Evolutionary conservation across 2,329 filamentous ascomycete genomes (phyloP).

Genomic region (Paecilomyces fulvus): DNA sequence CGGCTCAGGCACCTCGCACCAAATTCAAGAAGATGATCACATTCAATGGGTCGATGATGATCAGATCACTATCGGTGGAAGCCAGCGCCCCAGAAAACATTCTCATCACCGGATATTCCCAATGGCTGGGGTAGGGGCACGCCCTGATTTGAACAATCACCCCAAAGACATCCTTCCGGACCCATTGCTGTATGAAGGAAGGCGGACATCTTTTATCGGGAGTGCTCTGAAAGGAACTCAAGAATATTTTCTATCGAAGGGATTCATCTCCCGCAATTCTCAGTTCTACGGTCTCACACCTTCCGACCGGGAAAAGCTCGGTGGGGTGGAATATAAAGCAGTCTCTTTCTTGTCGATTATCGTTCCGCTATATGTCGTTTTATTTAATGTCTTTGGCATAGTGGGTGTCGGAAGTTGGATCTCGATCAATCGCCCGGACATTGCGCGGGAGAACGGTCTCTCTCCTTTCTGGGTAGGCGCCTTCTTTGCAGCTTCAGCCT

Average conservation of each 20-base stretch:
- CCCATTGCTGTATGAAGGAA: slow-evolving; percentile 10
- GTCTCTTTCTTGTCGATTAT: slow-evolving; percentile 26
- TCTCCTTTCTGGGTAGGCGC: slow-evolving; percentile 41
- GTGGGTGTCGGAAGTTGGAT: slow-evolving; percentile 42
- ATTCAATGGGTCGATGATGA: slow-evolving; percentile 23
- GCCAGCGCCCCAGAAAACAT: slow-evolving; percentile 6
- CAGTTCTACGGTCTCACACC: slow-evolving; percentile 41
- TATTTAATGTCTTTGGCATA: slow-evolving; percentile 39
- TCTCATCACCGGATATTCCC: slow-evolving; percentile 22
- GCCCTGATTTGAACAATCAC: slow-evolving; percentile 25
- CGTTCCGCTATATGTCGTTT: slow-evolving; percentile 38
- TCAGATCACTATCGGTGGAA: slow-evolving; percentile 17
- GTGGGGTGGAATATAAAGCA: slow-evolving; percentile 37
- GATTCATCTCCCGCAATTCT: slow-evolving; percentile 38
- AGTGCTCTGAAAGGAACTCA: slow-evolving; percentile 18
- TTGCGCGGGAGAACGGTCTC: slow-evolving; percentile 38
- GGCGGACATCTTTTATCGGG: slow-evolving; percentile 13
- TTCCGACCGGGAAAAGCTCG: slow-evolving; percentile 34
- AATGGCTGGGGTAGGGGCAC: slow-evolving; percentile 28
- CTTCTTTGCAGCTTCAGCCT: slow-evolving; percentile 48
- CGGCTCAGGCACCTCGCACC: neutral
- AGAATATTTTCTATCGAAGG: slow-evolving; percentile 23
- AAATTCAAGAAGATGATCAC: slow-evolving; percentile 6
- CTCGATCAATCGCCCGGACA: slow-evolving; percentile 31
- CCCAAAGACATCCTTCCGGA: slow-evolving; percentile 20